Evolutionary conservation across 148 eudicot genomes (phyloP), one percentile per base, ranked within the genome.

Genomic region (Persicaria tinctoria): DNA sequence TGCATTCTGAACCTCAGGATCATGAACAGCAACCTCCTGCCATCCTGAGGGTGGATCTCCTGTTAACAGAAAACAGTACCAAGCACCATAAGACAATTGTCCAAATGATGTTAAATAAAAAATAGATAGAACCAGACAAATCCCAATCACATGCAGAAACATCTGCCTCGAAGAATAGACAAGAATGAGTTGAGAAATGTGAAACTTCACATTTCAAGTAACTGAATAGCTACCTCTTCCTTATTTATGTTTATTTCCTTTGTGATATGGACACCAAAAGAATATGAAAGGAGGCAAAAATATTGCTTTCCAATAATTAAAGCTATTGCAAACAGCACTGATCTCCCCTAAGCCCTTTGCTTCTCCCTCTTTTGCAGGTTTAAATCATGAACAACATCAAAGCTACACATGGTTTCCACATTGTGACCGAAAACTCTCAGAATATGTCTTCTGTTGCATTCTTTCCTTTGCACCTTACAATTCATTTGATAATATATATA

Each of bases 1-100:
- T 45, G 98, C 97, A 83, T 89, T 93, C 79, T 87, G 90, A 54
- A 94, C 91, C 68, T 90, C 87, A 72, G 98, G 96, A 82, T 94
- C 98, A 77, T 90, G 86, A n/a, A 75, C 89, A 14, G 97, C 88
- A 72, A 94, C 98, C 50, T 89, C 83, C 78, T 79, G 85, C 96
- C 93, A 90, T 55, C 96, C 97, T 0, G 83, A 73, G 12, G 73
- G 82, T 75, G 85, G 88, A 23, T 81, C 91, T 77, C 82, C 97
- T 91, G 87, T n/a, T 70, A 38, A 71, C 73, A 73, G 4, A 14
- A 41, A 44, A 41, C 3, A 17, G 47, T 66, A 23, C 13, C 46
- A 38, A 66, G n/a, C 46, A 63, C 12, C 70, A 66, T 41, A 16
- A 46, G 14, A 38, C 48, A 41, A 66, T 44, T 44, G 5, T 2